Evolutionary conservation across 2,329 filamentous ascomycete species (phyloP), one percentile per base, ranked within the genome.

Genomic region (Venturia aucupariae): DNA sequence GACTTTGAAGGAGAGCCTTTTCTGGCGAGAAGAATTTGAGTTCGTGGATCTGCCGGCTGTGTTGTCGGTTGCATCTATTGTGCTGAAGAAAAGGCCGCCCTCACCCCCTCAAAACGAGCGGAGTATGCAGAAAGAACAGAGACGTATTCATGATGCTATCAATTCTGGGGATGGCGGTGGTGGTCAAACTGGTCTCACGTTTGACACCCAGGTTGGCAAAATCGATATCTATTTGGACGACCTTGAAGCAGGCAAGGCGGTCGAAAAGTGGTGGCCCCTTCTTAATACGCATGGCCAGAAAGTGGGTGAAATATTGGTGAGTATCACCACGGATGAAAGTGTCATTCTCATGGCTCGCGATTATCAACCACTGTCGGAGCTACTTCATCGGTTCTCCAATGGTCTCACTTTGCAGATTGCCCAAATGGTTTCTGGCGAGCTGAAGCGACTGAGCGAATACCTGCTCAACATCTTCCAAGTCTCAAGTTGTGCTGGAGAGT

Each of bases 391-490:
- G 6, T 97, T 97, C 73, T 86, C 86, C 46, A 88, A 89, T 41
- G 90, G 90, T 0, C 79, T 99, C 64, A 97, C 93, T 0, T 82
- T 90, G 44, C 89, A 96, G 72, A 90, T 99, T 68, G 87, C 91
- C 2, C 85, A 90, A 55, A 84, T 89, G 64, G 81, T 97, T 64
- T 89, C 91, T 0, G 84, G 86, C 2, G 89, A 91, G 71, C 80
- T 97, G 41, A 88, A 89, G 63, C 83, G 85, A n/a, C 75, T 97
- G 10, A 90, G 92, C 2, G 92, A 97, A 72, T 86, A 89, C 35
- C 85, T 97, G 44, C 79, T 97, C 67, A 95, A 97, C 73, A 96
- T 99, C 62, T 99, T 93, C 71, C 94, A 99, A 72, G 92, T 96
- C 3, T 93, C 92, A 2, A 91, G 90, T 0, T 85, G 85, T 44